phyloP scores from a whole-genome alignment of 176 grass and related monocot genomes.

The Sorghum bicolor region Sorghum_bicolor_NCBIv3 NC_012878.2:53988001-53988500 shows the following conservation, averaged over 20 bases:
- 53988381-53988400: neutral
- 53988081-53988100: neutral
- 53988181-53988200: neutral
- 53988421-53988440: neutral
- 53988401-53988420: neutral
- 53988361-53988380: neutral
- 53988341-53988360: neutral
- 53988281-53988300: neutral
- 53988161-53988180: neutral
- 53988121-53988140: neutral
- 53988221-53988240: neutral
- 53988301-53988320: neutral
- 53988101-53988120: neutral
- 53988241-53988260: neutral
- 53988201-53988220: neutral
- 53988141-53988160: neutral
- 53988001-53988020: slow-evolving; percentile 71
- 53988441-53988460: neutral
- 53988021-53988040: slow-evolving; percentile 56
- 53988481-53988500: slow-evolving; percentile 29
- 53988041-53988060: slow-evolving; percentile 63
- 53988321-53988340: neutral
- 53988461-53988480: neutral
- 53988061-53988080: neutral
- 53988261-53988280: neutral